phyloP scores from a whole-genome alignment of 139 green algal genomes.

The Closterium sp. region DNA sequence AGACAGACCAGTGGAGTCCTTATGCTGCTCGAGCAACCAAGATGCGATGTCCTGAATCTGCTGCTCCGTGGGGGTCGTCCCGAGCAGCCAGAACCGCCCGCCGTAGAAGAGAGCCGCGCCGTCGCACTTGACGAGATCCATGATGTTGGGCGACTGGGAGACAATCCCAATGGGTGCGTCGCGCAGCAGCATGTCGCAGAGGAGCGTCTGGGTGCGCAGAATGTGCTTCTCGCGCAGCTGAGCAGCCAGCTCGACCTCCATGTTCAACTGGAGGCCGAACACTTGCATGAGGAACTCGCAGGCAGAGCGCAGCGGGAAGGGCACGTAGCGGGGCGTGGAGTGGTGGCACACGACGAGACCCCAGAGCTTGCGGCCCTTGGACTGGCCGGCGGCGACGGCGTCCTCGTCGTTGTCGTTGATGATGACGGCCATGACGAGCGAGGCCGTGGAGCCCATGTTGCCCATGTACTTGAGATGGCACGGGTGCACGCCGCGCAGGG shows the following conservation, averaged over 20 bases:
- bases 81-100: conserved; percentile 45
- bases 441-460: conserved; percentile 54
- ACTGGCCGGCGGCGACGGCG: neutral
- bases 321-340: conserved; percentile 23
- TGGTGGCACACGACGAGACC: conserved; percentile 44
- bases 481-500: conserved; percentile 36
- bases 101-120: conserved; percentile 43
- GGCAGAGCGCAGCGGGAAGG: conserved; percentile 36
- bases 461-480: conserved; percentile 49
- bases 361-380: conserved; percentile 27
- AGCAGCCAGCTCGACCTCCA: conserved; percentile 42
- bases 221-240: conserved; percentile 52
- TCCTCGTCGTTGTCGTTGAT: conserved; percentile 53
- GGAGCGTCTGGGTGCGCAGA: conserved; percentile 50
- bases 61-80: conserved; percentile 32
- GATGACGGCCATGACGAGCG: conserved; percentile 54
- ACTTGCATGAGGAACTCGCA: conserved; percentile 46
- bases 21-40: conserved; percentile 43
- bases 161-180: conserved; percentile 51
- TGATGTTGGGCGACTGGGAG: conserved; percentile 49
- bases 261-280: conserved; percentile 51
- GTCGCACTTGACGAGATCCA: conserved; percentile 53
- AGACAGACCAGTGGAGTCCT: conserved; percentile 45
- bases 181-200: conserved; percentile 53
- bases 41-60: conserved; percentile 35